These are phyloP conservation scores for Cladosporium sp. DNA, from an alignment of 2,329 filamentous ascomycete genomes.

Conservation along the genomic window DNA sequence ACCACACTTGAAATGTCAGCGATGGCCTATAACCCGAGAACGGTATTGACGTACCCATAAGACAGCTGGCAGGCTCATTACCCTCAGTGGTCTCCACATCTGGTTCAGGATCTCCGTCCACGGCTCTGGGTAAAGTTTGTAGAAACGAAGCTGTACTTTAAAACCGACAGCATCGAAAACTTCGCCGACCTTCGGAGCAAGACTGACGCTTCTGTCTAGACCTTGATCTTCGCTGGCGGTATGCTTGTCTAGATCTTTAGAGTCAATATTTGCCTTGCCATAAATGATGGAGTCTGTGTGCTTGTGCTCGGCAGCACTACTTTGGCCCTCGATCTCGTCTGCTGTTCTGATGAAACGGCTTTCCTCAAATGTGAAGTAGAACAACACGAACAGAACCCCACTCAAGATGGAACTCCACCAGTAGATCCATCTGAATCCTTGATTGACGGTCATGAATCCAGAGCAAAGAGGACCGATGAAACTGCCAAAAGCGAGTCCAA, in stretches of 20 bases:
- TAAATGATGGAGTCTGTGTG: background rate
- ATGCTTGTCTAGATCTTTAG: background rate
- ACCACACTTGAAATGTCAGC: background rate
- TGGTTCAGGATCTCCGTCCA: constrained; percentile 5
- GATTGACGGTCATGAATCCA: constrained; percentile 37
- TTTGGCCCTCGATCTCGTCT: background rate
- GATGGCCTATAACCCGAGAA: too few relatives aligned
- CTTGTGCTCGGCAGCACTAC: background rate
- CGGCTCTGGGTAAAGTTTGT: constrained; percentile 45
- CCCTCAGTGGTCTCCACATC: constrained; percentile 5
- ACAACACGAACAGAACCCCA: constrained; percentile 33
- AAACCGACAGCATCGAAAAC: constrained; percentile 13
- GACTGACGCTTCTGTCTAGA: background rate
- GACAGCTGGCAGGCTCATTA: constrained; percentile 1
- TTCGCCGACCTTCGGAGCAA: constrained; percentile 2
- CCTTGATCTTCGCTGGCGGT: background rate
- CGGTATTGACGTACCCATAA: background rate
- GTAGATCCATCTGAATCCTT: constrained; percentile 46
- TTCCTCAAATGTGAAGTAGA: constrained; percentile 44
- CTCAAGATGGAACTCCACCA: constrained; percentile 45
- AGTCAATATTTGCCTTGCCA: background rate
- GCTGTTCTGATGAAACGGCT: constrained; percentile 21
- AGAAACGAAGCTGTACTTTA: constrained; percentile 44
- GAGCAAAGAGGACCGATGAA: constrained; percentile 38
- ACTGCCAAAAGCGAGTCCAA: constrained; percentile 31